Conservation (phyloP, 192 early-diverging fungal species). For the Glomus cerebriforme region DNA sequence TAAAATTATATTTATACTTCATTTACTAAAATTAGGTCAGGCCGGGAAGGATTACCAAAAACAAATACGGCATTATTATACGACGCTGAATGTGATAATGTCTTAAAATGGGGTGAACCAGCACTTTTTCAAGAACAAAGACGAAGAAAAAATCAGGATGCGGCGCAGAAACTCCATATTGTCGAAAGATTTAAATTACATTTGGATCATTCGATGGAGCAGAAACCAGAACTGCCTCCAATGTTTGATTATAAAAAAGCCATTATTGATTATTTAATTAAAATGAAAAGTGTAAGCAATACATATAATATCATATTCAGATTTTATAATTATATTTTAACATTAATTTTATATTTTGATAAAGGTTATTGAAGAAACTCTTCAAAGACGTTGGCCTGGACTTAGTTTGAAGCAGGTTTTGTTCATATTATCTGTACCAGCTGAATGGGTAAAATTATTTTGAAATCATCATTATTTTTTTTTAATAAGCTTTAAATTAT, state of each 20-base stretch:
- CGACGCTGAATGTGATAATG: background rate
- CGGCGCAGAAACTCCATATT: background rate
- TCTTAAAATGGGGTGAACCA: background rate
- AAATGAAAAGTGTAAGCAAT: constrained; percentile 2
- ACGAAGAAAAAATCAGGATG: background rate
- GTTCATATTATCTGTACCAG: constrained; percentile 14
- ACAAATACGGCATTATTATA: constrained; percentile 10
- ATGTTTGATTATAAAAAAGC: constrained; percentile 18
- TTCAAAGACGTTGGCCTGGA: background rate
- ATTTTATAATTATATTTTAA: background rate
- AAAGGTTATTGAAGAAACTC: constrained; percentile 7
- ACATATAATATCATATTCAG: background rate
- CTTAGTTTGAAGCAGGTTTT: background rate
- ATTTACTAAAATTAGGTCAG: background rate
- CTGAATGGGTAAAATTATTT: constrained; percentile 26
- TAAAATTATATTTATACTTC: background rate
- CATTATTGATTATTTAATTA: constrained; percentile 22
- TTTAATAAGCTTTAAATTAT: background rate
- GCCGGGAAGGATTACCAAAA: background rate
- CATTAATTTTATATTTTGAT: background rate
- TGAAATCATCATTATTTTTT: background rate
- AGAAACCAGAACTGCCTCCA: constrained; percentile 1
- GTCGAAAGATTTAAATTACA: constrained; percentile 25
- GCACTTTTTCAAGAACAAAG: constrained; percentile 4
- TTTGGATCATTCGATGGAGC: background rate